Conservation (phyloP, 78 protist genomes). For the Capsaspora owczarzaki region DNA sequence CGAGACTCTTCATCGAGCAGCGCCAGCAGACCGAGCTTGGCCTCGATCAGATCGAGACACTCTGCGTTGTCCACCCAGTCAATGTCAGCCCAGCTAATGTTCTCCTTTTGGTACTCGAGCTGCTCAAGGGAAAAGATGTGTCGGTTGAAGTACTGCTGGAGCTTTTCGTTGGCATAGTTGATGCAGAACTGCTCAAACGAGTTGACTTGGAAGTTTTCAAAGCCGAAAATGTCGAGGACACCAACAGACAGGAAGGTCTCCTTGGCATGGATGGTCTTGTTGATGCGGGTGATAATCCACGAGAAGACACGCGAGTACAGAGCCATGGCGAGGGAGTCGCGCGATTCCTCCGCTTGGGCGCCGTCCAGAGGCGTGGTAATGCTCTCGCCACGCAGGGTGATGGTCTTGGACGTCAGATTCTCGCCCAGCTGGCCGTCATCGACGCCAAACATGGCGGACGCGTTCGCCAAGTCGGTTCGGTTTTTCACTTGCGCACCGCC, state of each 20-base stretch:
- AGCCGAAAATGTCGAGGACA: conserved; percentile 81
- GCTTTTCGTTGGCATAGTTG: conserved; percentile 87
- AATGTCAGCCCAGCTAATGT: conserved; percentile 17
- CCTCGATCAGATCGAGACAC: conserved; percentile 12
- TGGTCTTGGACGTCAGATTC: not conserved
- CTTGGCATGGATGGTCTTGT: not conserved
- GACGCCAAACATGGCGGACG: not conserved
- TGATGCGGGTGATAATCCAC: conserved; percentile 48
- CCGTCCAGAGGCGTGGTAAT: not conserved
- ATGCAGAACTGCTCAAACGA: conserved; percentile 91
- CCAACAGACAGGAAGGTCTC: conserved; percentile 37
- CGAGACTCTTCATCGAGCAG: conserved; percentile 21
- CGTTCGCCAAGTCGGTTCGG: not conserved
- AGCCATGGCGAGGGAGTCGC: conserved; percentile 35
- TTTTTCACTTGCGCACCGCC: not conserved
- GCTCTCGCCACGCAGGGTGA: conserved; percentile 2
- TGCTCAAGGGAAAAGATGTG: conserved; percentile 17
- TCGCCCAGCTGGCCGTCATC: not conserved
- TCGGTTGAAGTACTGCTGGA: conserved; percentile 54
- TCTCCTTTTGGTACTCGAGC: conserved; percentile 36
- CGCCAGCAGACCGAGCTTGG: conserved; percentile 4
- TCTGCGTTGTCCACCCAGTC: conserved; percentile 15
- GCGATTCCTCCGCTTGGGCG: conserved; percentile 39
- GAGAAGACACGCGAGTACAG: conserved; percentile 64
- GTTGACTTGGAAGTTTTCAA: conserved; percentile 75